Percentiles rank a stretch among this genome's conserved stretches.
Evolutionary conservation across 2,329 filamentous ascomycete species (phyloP).

Genomic region (Lasiodiplodia theobromae): DNA sequence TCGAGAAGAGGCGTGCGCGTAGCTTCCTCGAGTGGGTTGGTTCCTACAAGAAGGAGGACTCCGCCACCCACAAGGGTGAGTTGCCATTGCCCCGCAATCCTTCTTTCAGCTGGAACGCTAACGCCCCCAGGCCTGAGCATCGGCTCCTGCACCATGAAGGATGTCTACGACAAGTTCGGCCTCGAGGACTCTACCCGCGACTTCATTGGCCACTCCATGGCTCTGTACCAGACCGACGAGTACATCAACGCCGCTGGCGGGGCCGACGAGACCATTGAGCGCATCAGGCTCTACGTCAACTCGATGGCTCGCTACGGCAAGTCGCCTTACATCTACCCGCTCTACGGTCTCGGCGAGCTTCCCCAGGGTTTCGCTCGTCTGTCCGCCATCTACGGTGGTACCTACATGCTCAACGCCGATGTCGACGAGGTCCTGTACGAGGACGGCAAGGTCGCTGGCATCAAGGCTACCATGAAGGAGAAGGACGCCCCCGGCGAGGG

Average conservation of each 20-base stretch:
- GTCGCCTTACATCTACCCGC: conserved; percentile 98
- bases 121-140: conserved; percentile 76
- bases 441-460: conserved; percentile 84
- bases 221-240: conserved; percentile 87
- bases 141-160: conserved; percentile 84
- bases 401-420: conserved; percentile 98
- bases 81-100: conserved; percentile 37
- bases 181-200: conserved; percentile 89
- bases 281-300: conserved; percentile 95
- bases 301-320: conserved; percentile 98
- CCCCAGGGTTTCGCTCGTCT: conserved; percentile 97
- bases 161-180: conserved; percentile 98
- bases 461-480: conserved; percentile 96
- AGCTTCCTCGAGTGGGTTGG: conserved; percentile 96
- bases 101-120: conserved; percentile 1
- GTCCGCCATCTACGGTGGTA: conserved; percentile 97
- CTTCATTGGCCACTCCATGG: conserved; percentile 98
- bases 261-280: conserved; percentile 85
- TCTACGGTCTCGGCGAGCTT: conserved; percentile 96
- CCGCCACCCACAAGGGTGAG: conserved; percentile 86
- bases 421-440: conserved; percentile 91
- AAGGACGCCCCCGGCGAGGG: conserved; percentile 74
- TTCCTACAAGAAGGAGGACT: conserved; percentile 80
- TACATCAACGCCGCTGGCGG: conserved; percentile 78
- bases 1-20: conserved; percentile 97